A percentile compares a stretch with the other conserved stretches of the same genome.
Conservation (phyloP, 495 filamentous ascomycete genomes). For the Penicillium macrosclerotiorum region DNA sequence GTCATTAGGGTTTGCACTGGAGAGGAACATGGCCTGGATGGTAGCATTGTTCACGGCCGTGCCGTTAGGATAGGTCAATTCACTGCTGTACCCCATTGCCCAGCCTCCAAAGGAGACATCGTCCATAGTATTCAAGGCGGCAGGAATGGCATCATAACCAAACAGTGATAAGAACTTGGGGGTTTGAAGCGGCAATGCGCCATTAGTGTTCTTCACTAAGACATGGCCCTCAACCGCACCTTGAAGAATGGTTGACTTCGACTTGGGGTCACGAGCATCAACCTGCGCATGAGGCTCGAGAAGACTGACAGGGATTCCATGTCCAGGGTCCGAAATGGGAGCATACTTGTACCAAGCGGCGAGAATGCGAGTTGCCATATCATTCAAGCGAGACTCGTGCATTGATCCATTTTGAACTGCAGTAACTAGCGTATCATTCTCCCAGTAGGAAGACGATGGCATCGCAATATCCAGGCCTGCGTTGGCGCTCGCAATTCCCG, state of each 20-base stretch:
- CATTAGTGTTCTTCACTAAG: neutral
- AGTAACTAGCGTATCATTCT: conserved; percentile 73
- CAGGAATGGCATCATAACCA: neutral
- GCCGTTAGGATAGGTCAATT: too few relatives aligned
- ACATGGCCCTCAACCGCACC: neutral
- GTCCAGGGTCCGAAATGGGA: conserved; percentile 59
- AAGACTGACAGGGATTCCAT: conserved; percentile 68
- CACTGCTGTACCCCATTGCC: too few relatives aligned
- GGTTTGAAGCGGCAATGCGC: neutral
- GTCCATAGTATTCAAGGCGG: neutral
- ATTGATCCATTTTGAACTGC: conserved; percentile 74
- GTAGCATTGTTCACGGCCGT: too few relatives aligned
- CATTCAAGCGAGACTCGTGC: conserved; percentile 45
- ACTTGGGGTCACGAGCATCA: neutral
- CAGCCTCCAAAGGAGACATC: too few relatives aligned
- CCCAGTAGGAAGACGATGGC: conserved; percentile 73
- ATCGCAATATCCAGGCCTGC: conserved; percentile 91
- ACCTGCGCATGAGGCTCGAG: too few relatives aligned
- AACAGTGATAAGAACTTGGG: neutral
- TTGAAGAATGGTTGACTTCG: neutral
- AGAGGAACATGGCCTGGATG: too few relatives aligned
- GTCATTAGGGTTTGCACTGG: too few relatives aligned
- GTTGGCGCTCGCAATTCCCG: conserved; percentile 60
- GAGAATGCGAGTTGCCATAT: conserved; percentile 56
- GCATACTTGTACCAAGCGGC: conserved; percentile 52